phyloP scores from a whole-genome alignment of 2,329 filamentous ascomycete genomes.

The Paecilomyces niveus region DNA sequence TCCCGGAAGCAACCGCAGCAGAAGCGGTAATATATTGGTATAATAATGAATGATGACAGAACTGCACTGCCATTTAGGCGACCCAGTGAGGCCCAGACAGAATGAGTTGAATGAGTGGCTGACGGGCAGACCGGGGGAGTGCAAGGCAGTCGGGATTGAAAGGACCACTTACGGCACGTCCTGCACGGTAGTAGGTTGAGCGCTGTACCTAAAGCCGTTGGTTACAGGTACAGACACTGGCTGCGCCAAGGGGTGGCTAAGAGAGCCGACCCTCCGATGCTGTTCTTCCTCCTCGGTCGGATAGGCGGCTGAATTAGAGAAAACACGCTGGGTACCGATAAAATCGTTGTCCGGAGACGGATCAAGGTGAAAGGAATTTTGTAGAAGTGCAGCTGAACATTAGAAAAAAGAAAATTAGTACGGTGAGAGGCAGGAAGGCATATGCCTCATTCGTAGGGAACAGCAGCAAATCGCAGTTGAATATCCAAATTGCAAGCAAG shows the following conservation, averaged over 20 bases:
- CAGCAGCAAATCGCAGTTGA: background rate
- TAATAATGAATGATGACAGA: slow-evolving; percentile 14
- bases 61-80: slow-evolving; percentile 20
- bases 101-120: slow-evolving; percentile 23
- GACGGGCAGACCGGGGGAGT: slow-evolving; percentile 22
- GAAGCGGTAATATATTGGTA: slow-evolving; percentile 13
- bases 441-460: background rate
- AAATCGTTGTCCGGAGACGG: slow-evolving; percentile 34
- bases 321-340: slow-evolving; percentile 26
- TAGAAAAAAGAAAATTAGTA: slow-evolving; percentile 11
- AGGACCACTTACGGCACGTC: slow-evolving; percentile 50
- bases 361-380: slow-evolving; percentile 31
- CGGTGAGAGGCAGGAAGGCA: slow-evolving; percentile 5
- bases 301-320: slow-evolving; percentile 26
- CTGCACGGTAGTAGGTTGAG: slow-evolving; percentile 44
- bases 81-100: slow-evolving; percentile 20
- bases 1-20: slow-evolving; percentile 5
- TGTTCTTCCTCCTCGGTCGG: slow-evolving; percentile 39
- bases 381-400: slow-evolving; percentile 26
- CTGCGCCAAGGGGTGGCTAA: slow-evolving; percentile 40
- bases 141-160: slow-evolving; percentile 29
- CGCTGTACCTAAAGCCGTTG: slow-evolving; percentile 46
- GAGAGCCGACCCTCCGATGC: slow-evolving; percentile 44
- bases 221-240: slow-evolving; percentile 39
- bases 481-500: background rate